Evolutionary conservation across 768 basidiomycete species (phyloP).

Genomic region (Naganishia vaughanmartiniae): DNA sequence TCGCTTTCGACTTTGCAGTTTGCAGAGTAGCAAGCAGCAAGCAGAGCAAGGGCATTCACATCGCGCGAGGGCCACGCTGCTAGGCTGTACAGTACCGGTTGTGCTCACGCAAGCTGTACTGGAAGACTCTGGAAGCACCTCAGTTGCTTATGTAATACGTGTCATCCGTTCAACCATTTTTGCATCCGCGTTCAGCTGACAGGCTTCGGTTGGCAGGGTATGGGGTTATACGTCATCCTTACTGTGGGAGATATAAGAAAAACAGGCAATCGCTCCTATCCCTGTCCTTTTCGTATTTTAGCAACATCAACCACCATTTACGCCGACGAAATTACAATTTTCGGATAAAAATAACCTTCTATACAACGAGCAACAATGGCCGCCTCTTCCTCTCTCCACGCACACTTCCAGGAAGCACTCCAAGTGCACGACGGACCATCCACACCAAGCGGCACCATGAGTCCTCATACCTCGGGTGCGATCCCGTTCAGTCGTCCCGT

Average conservation of each 20-base stretch:
- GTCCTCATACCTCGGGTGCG: conserved; percentile 17
- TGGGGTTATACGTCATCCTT: neutral
- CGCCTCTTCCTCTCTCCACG: conserved; percentile 24
- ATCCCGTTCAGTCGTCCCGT: conserved; percentile 49
- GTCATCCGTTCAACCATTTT: neutral
- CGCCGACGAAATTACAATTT: neutral
- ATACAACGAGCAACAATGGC: conserved; percentile 8
- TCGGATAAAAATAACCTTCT: too few relatives aligned
- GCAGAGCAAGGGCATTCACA: too few relatives aligned
- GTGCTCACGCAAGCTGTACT: too few relatives aligned
- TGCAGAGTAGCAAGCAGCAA: too few relatives aligned
- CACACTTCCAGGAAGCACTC: conserved; percentile 15
- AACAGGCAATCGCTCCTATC: neutral
- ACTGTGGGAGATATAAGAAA: neutral
- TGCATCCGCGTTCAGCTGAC: neutral
- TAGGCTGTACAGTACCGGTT: neutral
- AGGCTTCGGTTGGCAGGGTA: neutral
- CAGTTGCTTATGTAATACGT: neutral
- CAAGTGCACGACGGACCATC: conserved; percentile 8
- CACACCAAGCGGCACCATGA: conserved; percentile 12
- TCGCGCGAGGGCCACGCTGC: too few relatives aligned
- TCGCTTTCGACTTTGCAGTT: too few relatives aligned
- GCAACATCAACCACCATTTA: neutral
- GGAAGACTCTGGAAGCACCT: neutral
- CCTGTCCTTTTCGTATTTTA: neutral